Evolutionary conservation across 2,329 filamentous ascomycete genomes (phyloP).

Genomic region (Metarhizium humberi): DNA sequence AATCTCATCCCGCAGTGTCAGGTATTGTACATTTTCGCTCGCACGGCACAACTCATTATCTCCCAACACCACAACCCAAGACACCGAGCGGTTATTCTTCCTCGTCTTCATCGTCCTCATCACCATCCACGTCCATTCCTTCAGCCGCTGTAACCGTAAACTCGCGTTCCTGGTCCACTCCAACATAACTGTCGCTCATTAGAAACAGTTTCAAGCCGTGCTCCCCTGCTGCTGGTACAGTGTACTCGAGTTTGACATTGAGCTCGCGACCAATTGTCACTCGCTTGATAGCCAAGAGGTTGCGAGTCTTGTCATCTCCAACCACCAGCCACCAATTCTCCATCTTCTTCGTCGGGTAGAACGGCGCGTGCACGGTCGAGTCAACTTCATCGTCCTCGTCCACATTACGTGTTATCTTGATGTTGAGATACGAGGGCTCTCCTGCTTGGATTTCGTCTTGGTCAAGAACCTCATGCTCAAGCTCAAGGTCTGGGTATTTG

Average conservation of each 20-base stretch:
- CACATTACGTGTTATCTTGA: constrained; percentile 77
- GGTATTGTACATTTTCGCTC: background rate
- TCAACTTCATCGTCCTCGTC: constrained; percentile 63
- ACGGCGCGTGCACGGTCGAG: constrained; percentile 83
- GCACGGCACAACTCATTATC: background rate
- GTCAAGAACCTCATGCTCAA: constrained; percentile 81
- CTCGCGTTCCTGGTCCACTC: constrained; percentile 88
- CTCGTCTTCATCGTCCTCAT: constrained; percentile 69
- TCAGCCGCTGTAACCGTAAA: constrained; percentile 82
- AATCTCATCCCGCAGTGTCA: background rate
- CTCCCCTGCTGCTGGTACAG: constrained; percentile 72
- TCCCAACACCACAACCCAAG: background rate
- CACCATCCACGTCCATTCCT: constrained; percentile 89
- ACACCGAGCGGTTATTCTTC: constrained; percentile 20
- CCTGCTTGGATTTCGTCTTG: constrained; percentile 71
- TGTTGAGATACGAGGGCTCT: constrained; percentile 70
- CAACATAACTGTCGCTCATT: constrained; percentile 96
- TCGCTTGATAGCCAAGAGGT: constrained; percentile 84
- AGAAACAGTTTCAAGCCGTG: constrained; percentile 86
- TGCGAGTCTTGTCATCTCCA: constrained; percentile 83
- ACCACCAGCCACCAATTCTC: constrained; percentile 99
- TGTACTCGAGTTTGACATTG: constrained; percentile 76
- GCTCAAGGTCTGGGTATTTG: constrained; percentile 89
- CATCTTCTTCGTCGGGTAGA: constrained; percentile 85
- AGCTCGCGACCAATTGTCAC: constrained; percentile 76